Evolutionary conservation across 1,284 basidiomycete species (phyloP).

Genomic region (Calocybe gambosa): DNA sequence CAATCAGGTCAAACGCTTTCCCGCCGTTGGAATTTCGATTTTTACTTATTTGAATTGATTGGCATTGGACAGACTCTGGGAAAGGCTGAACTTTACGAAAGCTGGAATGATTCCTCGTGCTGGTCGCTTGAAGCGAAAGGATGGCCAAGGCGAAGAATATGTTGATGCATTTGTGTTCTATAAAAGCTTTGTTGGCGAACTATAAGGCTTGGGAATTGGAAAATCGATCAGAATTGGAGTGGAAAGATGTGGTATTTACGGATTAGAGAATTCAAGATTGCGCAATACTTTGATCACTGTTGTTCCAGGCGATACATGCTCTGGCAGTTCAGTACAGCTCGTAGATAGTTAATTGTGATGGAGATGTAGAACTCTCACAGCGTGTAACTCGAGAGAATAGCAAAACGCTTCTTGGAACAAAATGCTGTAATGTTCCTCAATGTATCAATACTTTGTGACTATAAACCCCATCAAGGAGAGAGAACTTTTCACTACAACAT

Average conservation of each 20-base stretch:
- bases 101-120: constrained; percentile 84
- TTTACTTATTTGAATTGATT: neutral
- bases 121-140: constrained; percentile 64
- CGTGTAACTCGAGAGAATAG: neutral
- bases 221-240: too few species aligned
- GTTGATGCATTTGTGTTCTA: constrained; percentile 86
- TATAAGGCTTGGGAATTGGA: neutral
- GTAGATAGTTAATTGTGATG: neutral
- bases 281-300: too few species aligned
- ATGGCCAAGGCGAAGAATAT: constrained; percentile 74
- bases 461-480: neutral
- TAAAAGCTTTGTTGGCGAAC: constrained; percentile 55
- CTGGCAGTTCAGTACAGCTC: too few species aligned
- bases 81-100: constrained; percentile 75
- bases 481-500: neutral
- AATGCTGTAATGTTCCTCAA: neutral
- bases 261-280: too few species aligned
- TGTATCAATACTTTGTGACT: neutral
- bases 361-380: neutral
- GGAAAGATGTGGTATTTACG: too few species aligned
- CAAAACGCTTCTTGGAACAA: neutral
- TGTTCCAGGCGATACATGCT: too few species aligned
- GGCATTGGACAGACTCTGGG: constrained; percentile 65
- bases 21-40: neutral
- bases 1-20: constrained; percentile 43